phyloP scores from a whole-genome alignment of 2,329 filamentous ascomycete species.

The Hypoxylon sp. region DNA sequence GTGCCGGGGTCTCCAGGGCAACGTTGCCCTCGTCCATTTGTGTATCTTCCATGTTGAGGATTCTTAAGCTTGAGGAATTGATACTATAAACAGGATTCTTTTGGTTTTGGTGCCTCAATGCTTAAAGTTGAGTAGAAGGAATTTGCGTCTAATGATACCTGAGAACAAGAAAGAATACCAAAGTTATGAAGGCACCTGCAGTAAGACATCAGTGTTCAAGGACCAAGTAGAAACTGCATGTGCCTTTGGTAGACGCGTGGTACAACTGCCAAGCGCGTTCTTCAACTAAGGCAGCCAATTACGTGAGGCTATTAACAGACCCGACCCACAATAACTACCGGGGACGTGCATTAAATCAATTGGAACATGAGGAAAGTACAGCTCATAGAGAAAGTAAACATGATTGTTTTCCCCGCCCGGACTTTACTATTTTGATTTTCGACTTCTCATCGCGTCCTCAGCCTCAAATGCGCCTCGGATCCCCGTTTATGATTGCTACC shows the following conservation, averaged over 20 bases:
- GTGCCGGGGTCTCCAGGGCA: constrained; percentile 54
- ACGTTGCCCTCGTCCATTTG: constrained; percentile 56
- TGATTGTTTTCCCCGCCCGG: constrained; percentile 34
- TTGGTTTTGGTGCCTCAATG: background rate
- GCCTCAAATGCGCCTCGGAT: constrained; percentile 15
- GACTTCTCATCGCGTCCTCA: constrained; percentile 9
- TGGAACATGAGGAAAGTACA: constrained; percentile 37
- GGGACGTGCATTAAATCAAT: constrained; percentile 43
- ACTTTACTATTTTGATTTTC: constrained; percentile 6
- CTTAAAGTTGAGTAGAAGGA: background rate
- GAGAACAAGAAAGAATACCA: background rate
- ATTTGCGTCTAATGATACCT: constrained; percentile 1
- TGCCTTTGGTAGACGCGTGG: constrained; percentile 43
- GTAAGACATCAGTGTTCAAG: background rate
- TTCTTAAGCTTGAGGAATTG: background rate
- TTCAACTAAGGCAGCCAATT: constrained; percentile 16
- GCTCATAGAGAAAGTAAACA: constrained; percentile 40
- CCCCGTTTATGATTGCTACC: background rate
- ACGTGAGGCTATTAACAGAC: constrained; percentile 9
- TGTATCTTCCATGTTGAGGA: constrained; percentile 58
- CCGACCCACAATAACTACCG: constrained; percentile 34
- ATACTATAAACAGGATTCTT: background rate
- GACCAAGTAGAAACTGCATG: constrained; percentile 19
- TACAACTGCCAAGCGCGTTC: constrained; percentile 43
- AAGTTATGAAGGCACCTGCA: background rate